phyloP scores from a whole-genome alignment of 352 stramenopile species.

The Globisporangium iwayamae region DNA sequence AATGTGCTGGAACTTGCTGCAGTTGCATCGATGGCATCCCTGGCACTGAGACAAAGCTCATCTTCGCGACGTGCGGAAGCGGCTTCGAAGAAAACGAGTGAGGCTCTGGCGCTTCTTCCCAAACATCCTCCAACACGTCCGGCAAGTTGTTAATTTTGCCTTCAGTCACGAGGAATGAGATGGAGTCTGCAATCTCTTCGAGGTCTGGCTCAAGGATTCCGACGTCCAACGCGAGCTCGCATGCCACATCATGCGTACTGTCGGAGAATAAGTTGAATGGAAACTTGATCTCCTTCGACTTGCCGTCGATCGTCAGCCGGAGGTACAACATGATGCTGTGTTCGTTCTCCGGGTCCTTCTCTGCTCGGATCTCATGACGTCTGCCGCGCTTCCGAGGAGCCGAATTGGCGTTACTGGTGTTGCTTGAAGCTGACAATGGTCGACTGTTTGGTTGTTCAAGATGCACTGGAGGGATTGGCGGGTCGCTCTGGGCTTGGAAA shows the following conservation, averaged over 20 bases:
- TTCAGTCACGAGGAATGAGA: conserved; percentile 84
- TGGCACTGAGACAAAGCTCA: conserved; percentile 51
- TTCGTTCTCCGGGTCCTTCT: conserved; percentile 74
- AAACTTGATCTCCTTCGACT: conserved; percentile 97
- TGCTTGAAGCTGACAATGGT: conserved; percentile 28
- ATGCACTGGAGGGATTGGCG: not conserved
- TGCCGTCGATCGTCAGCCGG: conserved; percentile 85
- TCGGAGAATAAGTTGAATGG: conserved; percentile 94
- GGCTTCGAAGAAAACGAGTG: conserved; percentile 77
- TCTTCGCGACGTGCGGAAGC: conserved; percentile 78
- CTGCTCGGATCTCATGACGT: conserved; percentile 81
- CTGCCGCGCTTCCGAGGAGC: conserved; percentile 48
- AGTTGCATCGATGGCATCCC: conserved; percentile 11
- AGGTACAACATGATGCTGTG: conserved; percentile 88
- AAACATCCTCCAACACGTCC: conserved; percentile 73
- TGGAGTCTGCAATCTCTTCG: conserved; percentile 93
- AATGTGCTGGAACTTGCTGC: conserved; percentile 14
- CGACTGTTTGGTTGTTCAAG: conserved; percentile 20
- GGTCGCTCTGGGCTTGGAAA: conserved; percentile 14
- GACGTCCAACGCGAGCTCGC: conserved; percentile 93
- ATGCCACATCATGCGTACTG: conserved; percentile 92
- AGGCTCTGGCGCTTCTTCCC: conserved; percentile 84
- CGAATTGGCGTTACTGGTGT: conserved; percentile 1
- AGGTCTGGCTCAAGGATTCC: conserved; percentile 90
- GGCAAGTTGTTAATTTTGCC: conserved; percentile 84